Evolutionary conservation across 805 yeast genomes (phyloP).

Genomic region (Metschnikowia arizonensis): DNA sequence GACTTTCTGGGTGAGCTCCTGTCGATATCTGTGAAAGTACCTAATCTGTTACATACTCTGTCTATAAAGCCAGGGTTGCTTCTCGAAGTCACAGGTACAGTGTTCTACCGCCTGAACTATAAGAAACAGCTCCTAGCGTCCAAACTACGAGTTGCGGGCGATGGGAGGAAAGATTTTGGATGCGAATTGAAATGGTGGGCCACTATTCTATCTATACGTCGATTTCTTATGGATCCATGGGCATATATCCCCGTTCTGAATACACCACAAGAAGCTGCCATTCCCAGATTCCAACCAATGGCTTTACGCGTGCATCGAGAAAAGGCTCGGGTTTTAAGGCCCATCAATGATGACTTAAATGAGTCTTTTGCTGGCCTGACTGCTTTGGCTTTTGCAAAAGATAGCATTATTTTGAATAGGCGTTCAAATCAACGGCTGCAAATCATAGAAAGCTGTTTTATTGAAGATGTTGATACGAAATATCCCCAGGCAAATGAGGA

Average conservation of each 20-base stretch:
- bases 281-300: slow-evolving; percentile 65
- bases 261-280: background rate
- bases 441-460: background rate
- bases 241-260: slow-evolving; percentile 10
- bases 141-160: slow-evolving; percentile 16
- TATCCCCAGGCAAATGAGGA: background rate
- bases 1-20: slow-evolving; percentile 32
- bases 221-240: slow-evolving; percentile 27
- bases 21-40: slow-evolving; percentile 24
- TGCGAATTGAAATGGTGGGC: slow-evolving; percentile 31
- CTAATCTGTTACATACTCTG: slow-evolving; percentile 13
- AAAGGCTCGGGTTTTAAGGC: slow-evolving; percentile 47
- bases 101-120: slow-evolving; percentile 10
- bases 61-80: slow-evolving; percentile 21
- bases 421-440: background rate
- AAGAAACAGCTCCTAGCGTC: slow-evolving; percentile 9
- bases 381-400: background rate
- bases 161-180: slow-evolving; percentile 15
- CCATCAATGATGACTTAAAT: background rate
- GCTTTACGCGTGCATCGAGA: slow-evolving; percentile 76
- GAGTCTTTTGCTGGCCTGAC: background rate
- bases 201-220: slow-evolving; percentile 20
- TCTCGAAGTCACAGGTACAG: slow-evolving; percentile 24
- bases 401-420: background rate
- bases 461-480: background rate